Evolutionary conservation across 257 asterid genomes (phyloP).

Genomic region (Capsicum chinense): DNA sequence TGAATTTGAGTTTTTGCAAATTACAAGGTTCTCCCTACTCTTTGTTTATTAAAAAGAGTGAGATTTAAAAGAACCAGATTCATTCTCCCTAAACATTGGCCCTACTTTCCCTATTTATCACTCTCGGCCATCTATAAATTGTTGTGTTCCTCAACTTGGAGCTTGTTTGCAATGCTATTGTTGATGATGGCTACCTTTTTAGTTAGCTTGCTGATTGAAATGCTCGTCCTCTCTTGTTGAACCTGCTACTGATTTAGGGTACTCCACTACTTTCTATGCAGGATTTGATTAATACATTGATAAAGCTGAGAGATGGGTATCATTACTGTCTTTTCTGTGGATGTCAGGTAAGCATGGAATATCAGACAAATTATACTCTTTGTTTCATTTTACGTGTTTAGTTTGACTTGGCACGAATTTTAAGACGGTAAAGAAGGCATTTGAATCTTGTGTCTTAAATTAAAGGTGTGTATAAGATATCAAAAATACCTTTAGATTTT

Average conservation of each 20-base stretch:
- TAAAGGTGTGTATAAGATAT: background rate
- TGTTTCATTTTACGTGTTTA: background rate
- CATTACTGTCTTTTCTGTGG: constrained; percentile 90
- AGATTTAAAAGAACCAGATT: background rate
- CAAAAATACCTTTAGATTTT: background rate
- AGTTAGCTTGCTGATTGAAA: background rate
- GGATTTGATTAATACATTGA: constrained; percentile 71
- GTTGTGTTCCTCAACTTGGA: background rate
- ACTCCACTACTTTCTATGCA: constrained; percentile 40
- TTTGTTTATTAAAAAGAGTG: background rate
- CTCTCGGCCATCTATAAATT: background rate
- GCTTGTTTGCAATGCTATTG: constrained; percentile 4
- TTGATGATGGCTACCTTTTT: background rate
- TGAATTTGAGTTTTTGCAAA: background rate
- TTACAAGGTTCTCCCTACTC: background rate
- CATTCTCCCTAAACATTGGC: background rate
- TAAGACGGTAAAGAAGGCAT: background rate
- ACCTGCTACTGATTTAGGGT: background rate
- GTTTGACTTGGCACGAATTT: background rate
- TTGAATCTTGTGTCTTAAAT: background rate
- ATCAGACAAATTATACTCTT: constrained; percentile 5
- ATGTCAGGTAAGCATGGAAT: constrained; percentile 61
- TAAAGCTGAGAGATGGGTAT: constrained; percentile 76
- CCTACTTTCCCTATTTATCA: background rate
- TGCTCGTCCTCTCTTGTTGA: constrained; percentile 14